Conservation (phyloP, 2,329 filamentous ascomycete species). For the Ceratocystiopsis minuta region DNA sequence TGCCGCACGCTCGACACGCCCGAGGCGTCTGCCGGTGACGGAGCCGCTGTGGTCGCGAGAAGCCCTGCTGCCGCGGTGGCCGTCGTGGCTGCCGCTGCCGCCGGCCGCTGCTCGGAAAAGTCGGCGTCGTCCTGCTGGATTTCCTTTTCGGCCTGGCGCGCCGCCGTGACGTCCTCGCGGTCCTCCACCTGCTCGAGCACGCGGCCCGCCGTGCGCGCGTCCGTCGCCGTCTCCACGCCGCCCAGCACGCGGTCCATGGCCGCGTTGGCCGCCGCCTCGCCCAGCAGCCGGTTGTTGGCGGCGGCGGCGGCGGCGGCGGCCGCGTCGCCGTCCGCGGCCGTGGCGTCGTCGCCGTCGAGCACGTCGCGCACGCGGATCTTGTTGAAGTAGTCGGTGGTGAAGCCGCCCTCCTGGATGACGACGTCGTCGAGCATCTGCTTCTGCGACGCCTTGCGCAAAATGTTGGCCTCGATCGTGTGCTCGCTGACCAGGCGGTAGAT, state of each 20-base stretch:
- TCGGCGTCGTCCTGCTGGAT: conserved; percentile 73
- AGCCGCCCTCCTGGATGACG: conserved; percentile 94
- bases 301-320: conserved; percentile 13
- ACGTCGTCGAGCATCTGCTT: conserved; percentile 97
- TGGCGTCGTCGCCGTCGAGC: conserved; percentile 21
- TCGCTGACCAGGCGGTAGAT: conserved; percentile 91
- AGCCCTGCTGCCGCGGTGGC: conserved; percentile 31
- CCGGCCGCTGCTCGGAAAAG: conserved; percentile 47
- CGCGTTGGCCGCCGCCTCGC: conserved; percentile 54
- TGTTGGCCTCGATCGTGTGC: conserved; percentile 95
- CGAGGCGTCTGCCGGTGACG: conserved; percentile 23
- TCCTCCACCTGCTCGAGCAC: conserved; percentile 85
- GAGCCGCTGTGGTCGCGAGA: conserved; percentile 30
- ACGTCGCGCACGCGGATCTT: conserved; percentile 55
- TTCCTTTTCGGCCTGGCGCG: conserved; percentile 75
- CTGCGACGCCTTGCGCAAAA: conserved; percentile 87
- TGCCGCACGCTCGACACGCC: conserved; percentile 32
- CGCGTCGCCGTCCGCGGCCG: conserved; percentile 38
- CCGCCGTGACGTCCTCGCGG: conserved; percentile 75
- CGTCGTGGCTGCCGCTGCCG: conserved; percentile 14
- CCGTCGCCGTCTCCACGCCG: conserved; percentile 35
- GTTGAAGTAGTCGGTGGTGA: conserved; percentile 92
- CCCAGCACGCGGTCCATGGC: conserved; percentile 79
- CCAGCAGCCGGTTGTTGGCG: conserved; percentile 23
- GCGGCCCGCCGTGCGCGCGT: conserved; percentile 44